Conservation (phyloP, 345 rosid species). For the Streptanthus diversifolius region DNA sequence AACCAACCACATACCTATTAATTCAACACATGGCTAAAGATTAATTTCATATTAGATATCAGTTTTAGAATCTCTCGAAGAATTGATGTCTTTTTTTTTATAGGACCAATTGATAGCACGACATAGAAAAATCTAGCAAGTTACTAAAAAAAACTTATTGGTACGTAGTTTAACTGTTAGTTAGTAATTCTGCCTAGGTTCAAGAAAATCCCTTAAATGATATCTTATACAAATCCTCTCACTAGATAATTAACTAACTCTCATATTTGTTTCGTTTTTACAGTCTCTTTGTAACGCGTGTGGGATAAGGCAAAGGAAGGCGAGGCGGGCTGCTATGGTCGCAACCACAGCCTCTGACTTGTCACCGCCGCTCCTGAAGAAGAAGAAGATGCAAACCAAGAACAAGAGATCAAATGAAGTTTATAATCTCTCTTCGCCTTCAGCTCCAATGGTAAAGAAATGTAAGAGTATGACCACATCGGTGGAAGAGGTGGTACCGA, state of each 20-base stretch:
- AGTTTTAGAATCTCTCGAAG: not conserved
- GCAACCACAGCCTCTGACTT: slow-evolving; percentile 26
- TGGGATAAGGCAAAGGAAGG: slow-evolving; percentile 91
- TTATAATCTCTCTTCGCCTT: not conserved
- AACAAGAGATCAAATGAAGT: slow-evolving; percentile 16
- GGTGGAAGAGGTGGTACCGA: not conserved
- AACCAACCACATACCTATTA: slow-evolving; percentile 1
- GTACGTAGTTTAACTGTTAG: not conserved
- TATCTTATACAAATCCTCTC: not conserved
- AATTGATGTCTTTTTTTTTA: not conserved
- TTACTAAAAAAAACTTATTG: not conserved
- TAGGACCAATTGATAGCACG: not conserved
- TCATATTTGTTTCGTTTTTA: slow-evolving; percentile 4
- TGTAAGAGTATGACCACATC: not conserved
- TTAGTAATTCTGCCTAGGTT: not conserved
- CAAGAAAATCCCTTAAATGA: not conserved
- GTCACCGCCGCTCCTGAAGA: slow-evolving; percentile 13
- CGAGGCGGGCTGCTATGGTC: slow-evolving; percentile 65
- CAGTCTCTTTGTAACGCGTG: slow-evolving; percentile 97
- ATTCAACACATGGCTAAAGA: not conserved
- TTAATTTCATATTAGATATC: not conserved
- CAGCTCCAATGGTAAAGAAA: not conserved
- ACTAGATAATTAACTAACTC: not conserved
- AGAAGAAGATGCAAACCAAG: slow-evolving; percentile 24
- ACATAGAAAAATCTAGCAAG: not conserved